A percentile compares a stretch with the other conserved stretches of the same genome.
These are phyloP conservation scores for Penicillium atrosanguineum DNA, from an alignment of 495 filamentous ascomycete species.

Conservation along the genomic window DNA sequence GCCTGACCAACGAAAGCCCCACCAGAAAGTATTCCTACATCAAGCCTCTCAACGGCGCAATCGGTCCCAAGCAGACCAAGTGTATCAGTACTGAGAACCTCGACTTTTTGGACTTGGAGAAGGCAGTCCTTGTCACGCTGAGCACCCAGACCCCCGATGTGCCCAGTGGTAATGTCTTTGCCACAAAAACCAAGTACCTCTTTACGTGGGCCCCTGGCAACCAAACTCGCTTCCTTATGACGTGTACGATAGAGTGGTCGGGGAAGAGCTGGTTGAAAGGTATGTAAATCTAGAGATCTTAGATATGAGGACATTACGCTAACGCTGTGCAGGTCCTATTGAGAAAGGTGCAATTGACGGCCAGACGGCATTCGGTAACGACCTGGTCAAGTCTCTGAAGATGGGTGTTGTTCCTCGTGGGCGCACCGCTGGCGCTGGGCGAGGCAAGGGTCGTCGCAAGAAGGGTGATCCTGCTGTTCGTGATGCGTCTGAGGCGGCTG, in stretches of 20 bases:
- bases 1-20: constrained; percentile 68
- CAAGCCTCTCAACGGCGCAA: constrained; percentile 77
- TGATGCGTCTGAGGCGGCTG: constrained; percentile 32
- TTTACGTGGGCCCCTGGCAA: constrained; percentile 87
- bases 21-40: constrained; percentile 81
- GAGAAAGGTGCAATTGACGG: constrained; percentile 94
- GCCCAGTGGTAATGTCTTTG: constrained; percentile 88
- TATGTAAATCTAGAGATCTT: constrained; percentile 38
- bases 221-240: constrained; percentile 77
- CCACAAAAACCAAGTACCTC: constrained; percentile 89
- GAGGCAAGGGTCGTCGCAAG: constrained; percentile 50
- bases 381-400: constrained; percentile 71
- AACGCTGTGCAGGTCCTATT: constrained; percentile 67
- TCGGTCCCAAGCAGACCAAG: constrained; percentile 94
- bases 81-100: constrained; percentile 84
- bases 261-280: constrained; percentile 99
- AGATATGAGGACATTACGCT: constrained; percentile 1
- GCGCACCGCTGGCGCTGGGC: constrained; percentile 37
- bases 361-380: constrained; percentile 75
- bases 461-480: constrained; percentile 46
- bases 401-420: constrained; percentile 65
- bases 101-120: constrained; percentile 82
- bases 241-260: constrained; percentile 89
- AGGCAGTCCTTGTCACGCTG: constrained; percentile 72
- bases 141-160: constrained; percentile 92